Evolutionary conservation across 176 grass and related monocot species (phyloP).

Genomic region (Hordeum vulgare): MorexV3_pseudomolecules_assembly NC_058524.1:549775680-549776179

Average conservation of each 20-base stretch:
- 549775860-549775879: not conserved
- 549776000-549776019: not conserved
- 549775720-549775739: not conserved
- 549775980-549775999: not conserved
- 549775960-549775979: not conserved
- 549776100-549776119: slow-evolving; percentile 7
- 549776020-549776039: slow-evolving; percentile 3
- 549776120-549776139: not conserved
- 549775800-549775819: not conserved
- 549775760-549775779: not conserved
- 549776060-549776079: not conserved
- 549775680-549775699: not conserved
- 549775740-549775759: not conserved
- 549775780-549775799: not conserved
- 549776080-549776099: not conserved
- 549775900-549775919: not conserved
- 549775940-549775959: not conserved
- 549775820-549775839: not conserved
- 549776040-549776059: not conserved
- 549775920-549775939: not conserved
- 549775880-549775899: not conserved
- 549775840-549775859: not conserved
- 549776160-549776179: not conserved
- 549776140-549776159: not conserved
- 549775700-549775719: not conserved